Evolutionary conservation across 352 stramenopile species (phyloP).

Genomic region (Halophytophthora batemanensis): DNA sequence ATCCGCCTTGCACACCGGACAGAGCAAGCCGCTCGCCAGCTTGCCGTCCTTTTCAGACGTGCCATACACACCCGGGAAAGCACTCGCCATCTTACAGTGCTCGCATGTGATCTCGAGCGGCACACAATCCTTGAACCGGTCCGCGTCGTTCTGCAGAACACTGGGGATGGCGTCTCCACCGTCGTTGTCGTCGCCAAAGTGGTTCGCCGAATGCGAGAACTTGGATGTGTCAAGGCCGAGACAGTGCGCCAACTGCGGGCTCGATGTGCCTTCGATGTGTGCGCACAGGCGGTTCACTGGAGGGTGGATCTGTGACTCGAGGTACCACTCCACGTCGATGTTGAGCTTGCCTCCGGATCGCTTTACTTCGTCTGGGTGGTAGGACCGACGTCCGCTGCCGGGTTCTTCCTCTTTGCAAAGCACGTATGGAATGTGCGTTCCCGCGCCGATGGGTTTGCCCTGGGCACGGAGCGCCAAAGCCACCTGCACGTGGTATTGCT

Average conservation of each 20-base stretch:
- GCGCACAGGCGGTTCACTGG: conserved; percentile 97
- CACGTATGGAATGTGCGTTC: conserved; percentile 99
- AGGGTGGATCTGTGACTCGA: conserved; percentile 95
- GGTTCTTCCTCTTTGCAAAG: conserved; percentile 91
- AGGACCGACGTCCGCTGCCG: conserved; percentile 66
- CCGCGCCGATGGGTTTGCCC: conserved; percentile 95
- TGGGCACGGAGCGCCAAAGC: conserved; percentile 94
- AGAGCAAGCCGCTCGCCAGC: conserved; percentile 55
- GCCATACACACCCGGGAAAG: conserved; percentile 74
- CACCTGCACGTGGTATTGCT: conserved; percentile 97
- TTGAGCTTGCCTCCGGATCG: conserved; percentile 77
- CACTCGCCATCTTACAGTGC: conserved; percentile 55
- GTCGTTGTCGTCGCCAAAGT: conserved; percentile 85
- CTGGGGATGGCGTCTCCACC: conserved; percentile 84
- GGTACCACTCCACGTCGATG: conserved; percentile 97
- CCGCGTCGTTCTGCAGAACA: conserved; percentile 82
- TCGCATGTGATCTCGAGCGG: conserved; percentile 75
- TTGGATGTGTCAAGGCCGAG: conserved; percentile 96
- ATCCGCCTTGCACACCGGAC: conserved; percentile 66
- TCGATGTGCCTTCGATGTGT: conserved; percentile 97
- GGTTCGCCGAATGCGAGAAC: conserved; percentile 85
- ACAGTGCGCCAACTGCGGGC: conserved; percentile 92
- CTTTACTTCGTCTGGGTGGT: conserved; percentile 86
- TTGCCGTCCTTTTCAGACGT: conserved; percentile 31
- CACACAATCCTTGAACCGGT: conserved; percentile 87